phyloP scores from a whole-genome alignment of 163 green algal species.

The Chloromonas sp. region DNA sequence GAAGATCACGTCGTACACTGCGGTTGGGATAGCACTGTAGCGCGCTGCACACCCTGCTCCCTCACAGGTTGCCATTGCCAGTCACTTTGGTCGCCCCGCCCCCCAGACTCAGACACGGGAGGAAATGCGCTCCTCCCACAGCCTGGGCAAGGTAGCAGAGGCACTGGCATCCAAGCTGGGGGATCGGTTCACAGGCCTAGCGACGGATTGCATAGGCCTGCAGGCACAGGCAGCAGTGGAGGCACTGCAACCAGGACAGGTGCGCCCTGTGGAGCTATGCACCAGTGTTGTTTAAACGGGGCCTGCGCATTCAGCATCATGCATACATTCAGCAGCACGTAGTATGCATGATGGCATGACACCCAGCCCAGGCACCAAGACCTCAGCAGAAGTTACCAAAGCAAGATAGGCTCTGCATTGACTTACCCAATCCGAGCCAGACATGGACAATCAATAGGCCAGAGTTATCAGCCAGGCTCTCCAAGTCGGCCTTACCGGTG shows the following conservation, averaged over 20 bases:
- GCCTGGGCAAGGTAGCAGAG: slow-evolving; percentile 25
- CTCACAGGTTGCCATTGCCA: slow-evolving; percentile 19
- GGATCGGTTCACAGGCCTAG: slow-evolving; percentile 31
- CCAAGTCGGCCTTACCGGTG: too few relatives aligned
- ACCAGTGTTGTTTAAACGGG: too few relatives aligned
- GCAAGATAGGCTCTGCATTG: too few relatives aligned
- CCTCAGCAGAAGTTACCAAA: too few relatives aligned
- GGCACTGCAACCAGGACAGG: slow-evolving; percentile 34
- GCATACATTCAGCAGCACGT: too few relatives aligned
- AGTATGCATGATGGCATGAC: too few relatives aligned
- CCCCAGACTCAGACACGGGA: slow-evolving; percentile 14
- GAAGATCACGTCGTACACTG: background rate
- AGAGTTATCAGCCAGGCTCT: too few relatives aligned
- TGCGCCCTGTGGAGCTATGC: slow-evolving; percentile 2
- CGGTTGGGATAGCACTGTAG: background rate
- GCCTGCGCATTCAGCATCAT: too few relatives aligned
- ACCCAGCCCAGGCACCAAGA: too few relatives aligned
- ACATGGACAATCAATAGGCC: too few relatives aligned
- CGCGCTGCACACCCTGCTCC: too few relatives aligned
- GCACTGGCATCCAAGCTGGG: slow-evolving; percentile 20
- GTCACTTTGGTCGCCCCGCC: slow-evolving; percentile 45
- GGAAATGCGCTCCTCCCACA: slow-evolving; percentile 18
- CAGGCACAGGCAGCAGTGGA: slow-evolving; percentile 19
- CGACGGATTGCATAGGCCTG: slow-evolving; percentile 34
- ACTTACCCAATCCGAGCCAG: too few relatives aligned